phyloP scores from a whole-genome alignment of 2,329 filamentous ascomycete genomes.

The Fusarium liriodendri region DNA sequence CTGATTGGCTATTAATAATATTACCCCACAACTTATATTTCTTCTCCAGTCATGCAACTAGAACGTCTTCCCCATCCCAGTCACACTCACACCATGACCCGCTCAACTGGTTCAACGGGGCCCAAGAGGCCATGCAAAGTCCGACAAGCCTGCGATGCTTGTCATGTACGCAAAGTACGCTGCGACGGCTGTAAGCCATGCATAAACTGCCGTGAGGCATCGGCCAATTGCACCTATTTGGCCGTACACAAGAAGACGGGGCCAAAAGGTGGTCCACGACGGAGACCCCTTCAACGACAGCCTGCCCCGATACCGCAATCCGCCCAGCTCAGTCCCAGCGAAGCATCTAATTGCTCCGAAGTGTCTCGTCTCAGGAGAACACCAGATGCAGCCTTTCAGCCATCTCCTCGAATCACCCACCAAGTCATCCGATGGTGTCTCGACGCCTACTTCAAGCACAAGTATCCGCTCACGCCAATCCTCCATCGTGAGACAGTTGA shows the following conservation, averaged over 20 bases:
- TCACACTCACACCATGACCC: background rate
- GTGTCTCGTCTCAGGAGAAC: background rate
- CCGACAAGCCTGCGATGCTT: constrained; percentile 46
- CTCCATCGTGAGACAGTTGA: constrained; percentile 39
- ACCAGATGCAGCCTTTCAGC: background rate
- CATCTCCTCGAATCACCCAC: constrained; percentile 15
- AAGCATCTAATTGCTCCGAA: background rate
- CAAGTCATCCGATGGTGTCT: constrained; percentile 40
- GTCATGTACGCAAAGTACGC: constrained; percentile 45
- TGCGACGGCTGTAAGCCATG: constrained; percentile 45
- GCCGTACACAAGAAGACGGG: constrained; percentile 48
- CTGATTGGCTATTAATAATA: background rate
- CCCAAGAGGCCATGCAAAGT: constrained; percentile 3
- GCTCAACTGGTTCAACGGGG: background rate
- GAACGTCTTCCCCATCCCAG: background rate
- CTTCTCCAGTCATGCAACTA: background rate
- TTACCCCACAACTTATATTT: background rate
- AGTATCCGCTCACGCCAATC: constrained; percentile 50
- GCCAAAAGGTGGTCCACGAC: constrained; percentile 33
- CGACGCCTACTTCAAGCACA: constrained; percentile 48
- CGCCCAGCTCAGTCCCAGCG: background rate
- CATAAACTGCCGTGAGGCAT: constrained; percentile 36
- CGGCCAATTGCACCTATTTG: constrained; percentile 43
- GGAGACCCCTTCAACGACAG: background rate
- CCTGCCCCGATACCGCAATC: background rate